Evolutionary conservation across 2,329 filamentous ascomycete genomes (phyloP).

Genomic region (Allantophomopsis cytisporea): DNA sequence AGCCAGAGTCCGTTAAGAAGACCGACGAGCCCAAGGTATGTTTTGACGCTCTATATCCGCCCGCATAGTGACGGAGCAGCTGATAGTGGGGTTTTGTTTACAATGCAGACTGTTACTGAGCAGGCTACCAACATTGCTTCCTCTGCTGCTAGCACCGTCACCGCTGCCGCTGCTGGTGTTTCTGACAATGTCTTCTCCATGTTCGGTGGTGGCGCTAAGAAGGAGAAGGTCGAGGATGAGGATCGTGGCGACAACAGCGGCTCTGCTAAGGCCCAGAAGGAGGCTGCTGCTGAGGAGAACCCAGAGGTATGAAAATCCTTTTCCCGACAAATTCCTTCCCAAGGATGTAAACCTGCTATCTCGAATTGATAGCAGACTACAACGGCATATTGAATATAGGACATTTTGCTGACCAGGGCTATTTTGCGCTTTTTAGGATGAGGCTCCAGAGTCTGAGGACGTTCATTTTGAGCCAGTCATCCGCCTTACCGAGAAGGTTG

Average conservation of each 20-base stretch:
- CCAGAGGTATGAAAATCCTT: slow-evolving; percentile 13
- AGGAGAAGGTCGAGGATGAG: slow-evolving; percentile 73
- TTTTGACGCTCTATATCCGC: slow-evolving; percentile 1
- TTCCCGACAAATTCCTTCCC: neutral
- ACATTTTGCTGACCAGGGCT: slow-evolving; percentile 5
- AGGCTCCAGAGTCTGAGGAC: slow-evolving; percentile 76
- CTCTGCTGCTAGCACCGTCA: slow-evolving; percentile 24
- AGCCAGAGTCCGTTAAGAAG: slow-evolving; percentile 12
- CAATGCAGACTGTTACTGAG: slow-evolving; percentile 15
- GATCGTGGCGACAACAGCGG: slow-evolving; percentile 80
- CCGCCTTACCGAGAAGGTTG: slow-evolving; percentile 90
- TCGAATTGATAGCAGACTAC: neutral
- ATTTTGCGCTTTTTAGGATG: slow-evolving; percentile 32
- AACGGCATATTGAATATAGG: neutral
- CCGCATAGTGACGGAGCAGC: neutral
- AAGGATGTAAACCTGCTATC: slow-evolving; percentile 7
- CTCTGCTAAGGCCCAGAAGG: slow-evolving; percentile 67
- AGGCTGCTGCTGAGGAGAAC: slow-evolving; percentile 25
- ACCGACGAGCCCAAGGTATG: slow-evolving; percentile 9
- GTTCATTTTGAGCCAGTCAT: slow-evolving; percentile 97
- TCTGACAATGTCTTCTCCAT: slow-evolving; percentile 77
- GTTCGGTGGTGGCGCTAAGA: slow-evolving; percentile 96
- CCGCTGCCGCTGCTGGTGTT: slow-evolving; percentile 24
- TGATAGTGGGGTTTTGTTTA: slow-evolving; percentile 2
- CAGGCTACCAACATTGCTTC: slow-evolving; percentile 21